phyloP scores from a whole-genome alignment of 306 rosid genomes.

The Cucurbita pepo region DNA sequence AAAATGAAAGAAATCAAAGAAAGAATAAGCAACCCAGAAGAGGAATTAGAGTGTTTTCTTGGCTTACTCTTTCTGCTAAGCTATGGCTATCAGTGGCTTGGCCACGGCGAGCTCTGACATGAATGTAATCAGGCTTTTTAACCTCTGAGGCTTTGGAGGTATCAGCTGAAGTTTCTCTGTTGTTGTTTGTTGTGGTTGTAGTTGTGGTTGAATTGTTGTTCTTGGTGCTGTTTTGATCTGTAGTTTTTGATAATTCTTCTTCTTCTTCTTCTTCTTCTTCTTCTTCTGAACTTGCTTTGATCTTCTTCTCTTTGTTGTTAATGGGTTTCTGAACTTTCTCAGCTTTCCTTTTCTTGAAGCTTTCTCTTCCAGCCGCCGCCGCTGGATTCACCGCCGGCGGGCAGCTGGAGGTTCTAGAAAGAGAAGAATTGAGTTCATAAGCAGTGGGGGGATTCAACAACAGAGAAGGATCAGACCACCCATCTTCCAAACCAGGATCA shows the following conservation, averaged over 20 bases:
- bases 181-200: slow-evolving; percentile 12
- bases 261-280: slow-evolving; percentile 47
- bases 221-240: slow-evolving; percentile 27
- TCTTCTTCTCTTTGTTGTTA: no score
- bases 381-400: slow-evolving; percentile 19
- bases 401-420: slow-evolving; percentile 46
- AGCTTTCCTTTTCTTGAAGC: slow-evolving; percentile 50
- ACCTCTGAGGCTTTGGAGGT: slow-evolving; percentile 61
- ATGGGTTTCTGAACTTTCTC: slow-evolving; percentile 18
- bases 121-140: slow-evolving; percentile 78
- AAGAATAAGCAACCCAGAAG: neutral
- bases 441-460: slow-evolving; percentile 11
- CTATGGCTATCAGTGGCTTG: slow-evolving; percentile 98
- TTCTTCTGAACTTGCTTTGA: slow-evolving; percentile 8
- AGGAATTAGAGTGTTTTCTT: neutral
- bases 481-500: slow-evolving; percentile 32
- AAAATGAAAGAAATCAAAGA: neutral
- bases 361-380: slow-evolving; percentile 21
- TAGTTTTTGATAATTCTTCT: slow-evolving; percentile 45
- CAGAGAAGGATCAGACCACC: slow-evolving; percentile 25
- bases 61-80: slow-evolving; percentile 81
- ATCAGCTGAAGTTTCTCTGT: slow-evolving; percentile 36
- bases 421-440: slow-evolving; percentile 16
- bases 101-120: slow-evolving; percentile 86
- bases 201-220: slow-evolving; percentile 4